Evolutionary conservation across 2,329 filamentous ascomycete species (phyloP), one percentile per base, ranked within the genome.

Genomic region (Thermomyces lanuginosus): DNA sequence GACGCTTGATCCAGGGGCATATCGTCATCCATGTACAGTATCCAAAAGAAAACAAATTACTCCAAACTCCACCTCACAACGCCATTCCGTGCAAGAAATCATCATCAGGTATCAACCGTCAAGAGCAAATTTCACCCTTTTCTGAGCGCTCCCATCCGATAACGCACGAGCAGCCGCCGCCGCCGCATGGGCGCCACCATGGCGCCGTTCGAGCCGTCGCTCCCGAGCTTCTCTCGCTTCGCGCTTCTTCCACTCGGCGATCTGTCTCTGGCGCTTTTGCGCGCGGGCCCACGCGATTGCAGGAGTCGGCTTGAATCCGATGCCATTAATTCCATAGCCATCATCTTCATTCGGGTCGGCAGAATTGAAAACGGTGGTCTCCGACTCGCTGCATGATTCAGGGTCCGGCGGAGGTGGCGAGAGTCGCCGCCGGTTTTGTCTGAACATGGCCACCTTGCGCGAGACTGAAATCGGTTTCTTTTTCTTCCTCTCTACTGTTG

Each of bases 321-420:
- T 60, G 2, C 70, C 70, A 38, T 75, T 73, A 35, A 74, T 63
- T 4, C 70, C 70, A 29, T 67, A 66, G 3, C 69, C 69, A 42
- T 75, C 70, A 40, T 73, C 69, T n/a, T n/a, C n/a, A 20, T 61
- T 63, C 5, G 64, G 63, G 28, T 70, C 64, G 4, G 51, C 57
- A 3, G 60, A 58, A 27, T 65, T 57, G 38, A 72, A 65, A 8
- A 69, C 69, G 4, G 69, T 74, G 40, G 74, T 73, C 41, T 75
- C 70, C 19, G 58, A 57, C 36, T 69, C 64, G 39, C 64, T 63
- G 70, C 70, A 74, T 31, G 53, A 55, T 24, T 55, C 39, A 7
- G 51, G 39, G 28, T 51, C 41, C 27, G 54, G 51, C 18, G 54
- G 52, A 3, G 55, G 55, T 22, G 37, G 36, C 28, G 38, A n/a